Evolutionary conservation across 352 stramenopile species (phyloP), one percentile per base, ranked within the genome.

Genomic region (Pilasporangium apinafurcum): DNA sequence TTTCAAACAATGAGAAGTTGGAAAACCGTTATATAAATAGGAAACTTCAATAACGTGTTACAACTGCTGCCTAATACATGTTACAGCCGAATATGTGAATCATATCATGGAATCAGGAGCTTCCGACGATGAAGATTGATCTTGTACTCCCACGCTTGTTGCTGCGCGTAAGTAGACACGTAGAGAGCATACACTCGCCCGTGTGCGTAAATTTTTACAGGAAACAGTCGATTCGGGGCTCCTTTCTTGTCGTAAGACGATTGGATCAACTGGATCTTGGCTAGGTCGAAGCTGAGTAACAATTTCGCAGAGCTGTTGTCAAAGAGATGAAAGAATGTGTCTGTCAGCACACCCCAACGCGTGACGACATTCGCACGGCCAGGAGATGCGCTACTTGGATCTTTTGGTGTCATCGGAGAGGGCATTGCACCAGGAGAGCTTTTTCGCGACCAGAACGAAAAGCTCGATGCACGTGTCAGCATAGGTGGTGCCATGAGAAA

Each of bases 91-190:
- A 53, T 10, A 29, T 68, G n/a, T n/a, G n/a, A n/a, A n/a, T n/a
- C n/a, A n/a, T n/a, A n/a, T n/a, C n/a, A 90, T 36, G 74, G 74
- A 44, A 90, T 78, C n/a, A 88, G 60, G n/a, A 88, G 61, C 41
- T 80, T 51, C 10, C 76, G 74, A 5, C 77, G 76, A 28, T 86
- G 73, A 37, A 78, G 52, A 26, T 89, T 70, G 49, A 90, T 89
- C 49, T 80, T 75, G 64, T 86, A 88, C 52, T 83, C 75, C 80
- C 80, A 92, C 5, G 62, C 64, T 52, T 83, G 76, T 53, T 88
- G 77, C 66, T 86, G 80, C 35, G 73, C 69, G 46, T 81, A 81
- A 35, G 68, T 85, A 26, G 77, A 85, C 32, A 87, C 70, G 39
- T 82, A 89, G 9, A 90, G 50, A 51, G 78, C 74, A 50, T 92